A percentile compares a stretch with the other conserved stretches of the same genome.
These are phyloP conservation scores for Xerocomellus dryophilus DNA, from an alignment of 768 basidiomycete genomes.

Conservation along the genomic window DNA sequence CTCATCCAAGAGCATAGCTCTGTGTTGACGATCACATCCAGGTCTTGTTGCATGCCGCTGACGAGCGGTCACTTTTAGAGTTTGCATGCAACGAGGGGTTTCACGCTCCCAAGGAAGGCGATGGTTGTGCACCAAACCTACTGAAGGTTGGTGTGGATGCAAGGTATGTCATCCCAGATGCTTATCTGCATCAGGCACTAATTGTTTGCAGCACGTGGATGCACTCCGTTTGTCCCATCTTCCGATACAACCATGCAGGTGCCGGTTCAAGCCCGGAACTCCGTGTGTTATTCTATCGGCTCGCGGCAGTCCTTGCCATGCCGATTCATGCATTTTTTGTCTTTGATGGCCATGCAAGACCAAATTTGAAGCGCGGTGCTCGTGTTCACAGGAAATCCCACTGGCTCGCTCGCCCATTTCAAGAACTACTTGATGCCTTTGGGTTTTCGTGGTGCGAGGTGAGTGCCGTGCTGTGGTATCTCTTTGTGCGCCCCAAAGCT, in stretches of 20 bases:
- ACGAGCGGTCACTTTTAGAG: neutral
- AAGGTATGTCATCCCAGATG: neutral
- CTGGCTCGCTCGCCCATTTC: no score
- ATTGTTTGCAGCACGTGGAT: neutral
- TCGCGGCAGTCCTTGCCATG: neutral
- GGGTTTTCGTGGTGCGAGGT: no score
- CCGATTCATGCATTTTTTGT: neutral
- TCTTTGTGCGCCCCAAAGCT: no score
- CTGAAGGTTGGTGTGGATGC: neutral
- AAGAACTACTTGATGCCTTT: no score
- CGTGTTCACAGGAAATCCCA: no score
- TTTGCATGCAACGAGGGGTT: neutral
- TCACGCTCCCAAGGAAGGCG: neutral
- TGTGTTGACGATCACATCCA: neutral
- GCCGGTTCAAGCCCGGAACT: neutral
- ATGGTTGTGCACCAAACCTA: neutral
- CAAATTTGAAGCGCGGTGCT: neutral
- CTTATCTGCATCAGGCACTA: neutral
- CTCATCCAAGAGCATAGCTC: neutral
- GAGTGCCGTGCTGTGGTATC: no score
- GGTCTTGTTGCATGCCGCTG: neutral
- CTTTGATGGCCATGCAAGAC: neutral
- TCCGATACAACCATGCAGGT: neutral
- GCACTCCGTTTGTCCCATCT: neutral
- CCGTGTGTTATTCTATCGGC: neutral